Evolutionary conservation across 1,139 yeast genomes (phyloP), one percentile per base, ranked within the genome.

Genomic region (Blastobotrys capitulatus): DNA sequence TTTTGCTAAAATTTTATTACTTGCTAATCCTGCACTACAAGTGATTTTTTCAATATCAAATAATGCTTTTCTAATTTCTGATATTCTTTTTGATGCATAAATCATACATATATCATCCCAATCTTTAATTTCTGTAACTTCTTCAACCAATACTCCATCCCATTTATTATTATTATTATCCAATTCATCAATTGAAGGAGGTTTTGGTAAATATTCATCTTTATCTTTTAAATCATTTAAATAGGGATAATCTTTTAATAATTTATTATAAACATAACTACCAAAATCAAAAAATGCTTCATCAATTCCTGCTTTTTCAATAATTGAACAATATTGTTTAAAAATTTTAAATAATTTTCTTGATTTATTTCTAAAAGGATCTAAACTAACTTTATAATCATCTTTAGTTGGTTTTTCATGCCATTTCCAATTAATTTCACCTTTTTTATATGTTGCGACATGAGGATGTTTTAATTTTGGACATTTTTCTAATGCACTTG

Each of bases 271-370:
- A 2, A 80, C 74, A 29, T 75, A 58, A 29, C 76, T 66, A 0
- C 97, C 96, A 38, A 92, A 66, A 66, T 92, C 97, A 56, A 92
- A 60, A 63, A 85, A 92, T 44, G 92, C 83, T 67, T 92, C 98
- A 67, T 92, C 98, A 15, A 90, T 94, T 67, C 97, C 89, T 0
- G 97, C 97, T 68, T 90, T 90, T 62, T 92, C 96, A 1, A 89
- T 87, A 10, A 57, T 55, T 1, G 44, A 38, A 37, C 63, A 60
- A 51, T 65, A 66, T 18, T 65, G 59, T 43, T 71, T 70, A 58
- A 92, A 76, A 0, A 90, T 70, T 42, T 77, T 73, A 60, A 89
- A 73, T 52, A 92, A 83, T 66, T 85, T 86, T 22, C 96, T 71
- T 55, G 95, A 84, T 60, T 88, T 96, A 52, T 95, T 68, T 52